A percentile compares a stretch with the other conserved stretches of the same genome.
phyloP scores from a whole-genome alignment of 2,329 filamentous ascomycete genomes.

The Boeremia exigua region DNA sequence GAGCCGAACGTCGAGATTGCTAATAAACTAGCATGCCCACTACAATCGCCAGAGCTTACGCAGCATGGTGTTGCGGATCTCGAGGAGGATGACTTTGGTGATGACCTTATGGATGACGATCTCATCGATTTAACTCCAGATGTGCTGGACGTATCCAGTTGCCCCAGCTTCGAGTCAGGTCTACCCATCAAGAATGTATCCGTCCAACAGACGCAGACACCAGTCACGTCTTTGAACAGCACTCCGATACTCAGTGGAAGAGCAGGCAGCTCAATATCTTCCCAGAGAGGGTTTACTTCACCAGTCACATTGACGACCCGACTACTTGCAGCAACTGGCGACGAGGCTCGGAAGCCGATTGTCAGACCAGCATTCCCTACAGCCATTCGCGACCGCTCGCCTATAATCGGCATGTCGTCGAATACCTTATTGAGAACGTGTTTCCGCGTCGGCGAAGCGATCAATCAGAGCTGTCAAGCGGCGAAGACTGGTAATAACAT shows the following conservation, averaged over 20 bases:
- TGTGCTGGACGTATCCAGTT: not conserved
- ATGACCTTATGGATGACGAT: slow-evolving; percentile 35
- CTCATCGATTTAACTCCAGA: slow-evolving; percentile 24
- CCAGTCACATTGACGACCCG: slow-evolving; percentile 31
- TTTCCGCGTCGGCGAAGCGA: slow-evolving; percentile 68
- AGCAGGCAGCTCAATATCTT: not conserved
- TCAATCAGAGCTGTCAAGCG: slow-evolving; percentile 56
- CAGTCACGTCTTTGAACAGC: not conserved
- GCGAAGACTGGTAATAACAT: slow-evolving; percentile 56
- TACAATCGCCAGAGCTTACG: not conserved
- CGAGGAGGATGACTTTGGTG: slow-evolving; percentile 25
- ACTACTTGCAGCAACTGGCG: slow-evolving; percentile 17
- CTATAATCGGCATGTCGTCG: slow-evolving; percentile 60
- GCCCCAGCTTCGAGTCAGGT: not conserved
- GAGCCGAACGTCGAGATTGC: not conserved
- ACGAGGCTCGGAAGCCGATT: slow-evolving; percentile 50
- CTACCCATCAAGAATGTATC: not conserved
- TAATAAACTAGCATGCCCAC: not conserved
- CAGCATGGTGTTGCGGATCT: not conserved
- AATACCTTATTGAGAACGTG: slow-evolving; percentile 61
- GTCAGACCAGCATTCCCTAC: slow-evolving; percentile 59
- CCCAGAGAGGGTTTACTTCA: slow-evolving; percentile 27
- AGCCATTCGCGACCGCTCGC: slow-evolving; percentile 59
- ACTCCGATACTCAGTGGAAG: not conserved
- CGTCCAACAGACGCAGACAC: not conserved